phyloP scores from a whole-genome alignment of 495 filamentous ascomycete species.

The Podospora didyma region DNA sequence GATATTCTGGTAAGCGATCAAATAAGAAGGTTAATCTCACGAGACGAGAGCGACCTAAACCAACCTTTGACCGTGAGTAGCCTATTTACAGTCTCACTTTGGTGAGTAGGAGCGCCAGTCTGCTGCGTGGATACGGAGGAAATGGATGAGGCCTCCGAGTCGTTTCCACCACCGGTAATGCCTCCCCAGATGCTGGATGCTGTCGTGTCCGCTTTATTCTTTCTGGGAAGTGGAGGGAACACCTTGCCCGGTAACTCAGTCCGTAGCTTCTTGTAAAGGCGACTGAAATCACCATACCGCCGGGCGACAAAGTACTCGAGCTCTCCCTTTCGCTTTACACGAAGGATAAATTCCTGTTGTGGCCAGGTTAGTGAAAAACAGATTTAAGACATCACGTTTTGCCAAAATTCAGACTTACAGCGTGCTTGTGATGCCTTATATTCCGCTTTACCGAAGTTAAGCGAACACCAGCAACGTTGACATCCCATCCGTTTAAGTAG shows the following conservation, averaged over 20 bases:
- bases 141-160: slow-evolving; percentile 69
- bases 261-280: slow-evolving; percentile 72
- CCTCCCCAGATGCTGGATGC: slow-evolving; percentile 49
- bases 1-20: slow-evolving; percentile 25
- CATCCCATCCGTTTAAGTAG: slow-evolving; percentile 90
- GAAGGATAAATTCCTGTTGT: slow-evolving; percentile 80
- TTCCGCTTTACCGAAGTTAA: slow-evolving; percentile 78
- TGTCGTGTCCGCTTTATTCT: slow-evolving; percentile 74
- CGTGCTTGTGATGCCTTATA: slow-evolving; percentile 85
- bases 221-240: slow-evolving; percentile 79
- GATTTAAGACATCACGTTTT: neutral
- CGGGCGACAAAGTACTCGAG: slow-evolving; percentile 73
- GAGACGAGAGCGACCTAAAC: neutral
- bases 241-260: slow-evolving; percentile 89
- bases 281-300: slow-evolving; percentile 83
- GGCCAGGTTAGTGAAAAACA: neutral
- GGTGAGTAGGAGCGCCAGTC: slow-evolving; percentile 9
- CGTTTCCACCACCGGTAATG: slow-evolving; percentile 51
- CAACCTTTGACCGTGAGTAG: slow-evolving; percentile 40
- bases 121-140: slow-evolving; percentile 68
- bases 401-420: slow-evolving; percentile 51
- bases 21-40: neutral
- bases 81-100: slow-evolving; percentile 29
- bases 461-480: slow-evolving; percentile 90
- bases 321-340: slow-evolving; percentile 69